A percentile compares a stretch with the other conserved stretches of the same genome.
These are phyloP conservation scores for Kazachstania psychrophila DNA, from an alignment of 805 yeast species.

Conservation along the genomic window DNA sequence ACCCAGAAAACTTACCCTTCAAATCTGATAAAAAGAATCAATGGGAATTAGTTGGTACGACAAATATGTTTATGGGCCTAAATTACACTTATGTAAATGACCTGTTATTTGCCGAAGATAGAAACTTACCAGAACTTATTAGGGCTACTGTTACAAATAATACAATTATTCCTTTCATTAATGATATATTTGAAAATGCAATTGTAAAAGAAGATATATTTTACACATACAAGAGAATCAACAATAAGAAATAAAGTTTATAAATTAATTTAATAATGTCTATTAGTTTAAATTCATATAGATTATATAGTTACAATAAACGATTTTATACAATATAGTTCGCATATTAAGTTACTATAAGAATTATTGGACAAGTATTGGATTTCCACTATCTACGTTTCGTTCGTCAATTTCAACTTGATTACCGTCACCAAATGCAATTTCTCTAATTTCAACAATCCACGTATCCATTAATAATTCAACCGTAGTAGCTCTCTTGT, in stretches of 20 bases:
- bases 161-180: constrained; percentile 6
- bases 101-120: constrained; percentile 12
- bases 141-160: constrained; percentile 6
- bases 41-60: constrained; percentile 38
- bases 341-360: too few species aligned
- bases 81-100: constrained; percentile 20
- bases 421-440: constrained; percentile 43
- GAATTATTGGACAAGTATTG: too few species aligned
- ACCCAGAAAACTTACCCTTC: constrained; percentile 9
- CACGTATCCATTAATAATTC: constrained; percentile 85
- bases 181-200: constrained; percentile 14
- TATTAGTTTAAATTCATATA: too few species aligned
- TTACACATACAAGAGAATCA: constrained; percentile 24
- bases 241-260: too few species aligned
- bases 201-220: constrained; percentile 21
- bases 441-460: constrained; percentile 63
- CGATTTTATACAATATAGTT: too few species aligned
- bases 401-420: background rate
- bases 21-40: background rate
- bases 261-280: too few species aligned
- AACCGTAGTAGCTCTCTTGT: constrained; percentile 69
- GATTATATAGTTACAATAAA: too few species aligned
- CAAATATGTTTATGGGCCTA: constrained; percentile 37
- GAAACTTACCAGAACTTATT: constrained; percentile 9
- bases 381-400: too few species aligned